A percentile compares a stretch with the other conserved stretches of the same genome.
phyloP scores from a whole-genome alignment of 106 monocot species.

The Apostasia ramifera region DNA sequence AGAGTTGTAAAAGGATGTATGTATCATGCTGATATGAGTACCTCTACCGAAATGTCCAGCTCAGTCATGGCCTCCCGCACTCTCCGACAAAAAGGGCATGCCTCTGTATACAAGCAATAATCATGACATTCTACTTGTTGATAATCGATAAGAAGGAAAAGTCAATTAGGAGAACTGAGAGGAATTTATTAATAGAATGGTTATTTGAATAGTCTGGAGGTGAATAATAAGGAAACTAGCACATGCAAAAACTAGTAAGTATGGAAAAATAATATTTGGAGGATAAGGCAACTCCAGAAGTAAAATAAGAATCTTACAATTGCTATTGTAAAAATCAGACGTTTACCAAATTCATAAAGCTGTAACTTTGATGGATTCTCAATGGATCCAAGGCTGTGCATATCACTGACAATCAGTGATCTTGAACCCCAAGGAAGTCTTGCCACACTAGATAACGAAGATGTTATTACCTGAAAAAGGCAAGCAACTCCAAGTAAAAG shows the following conservation, averaged over 20 bases:
- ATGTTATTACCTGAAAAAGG: constrained; percentile 49
- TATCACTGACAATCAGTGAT: constrained; percentile 7
- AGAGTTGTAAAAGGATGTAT: too few species aligned
- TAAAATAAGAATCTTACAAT: too few species aligned
- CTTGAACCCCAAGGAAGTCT: constrained; percentile 78
- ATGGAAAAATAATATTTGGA: too few species aligned
- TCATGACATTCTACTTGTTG: constrained; percentile 18
- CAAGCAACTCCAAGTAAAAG: not conserved
- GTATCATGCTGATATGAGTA: constrained; percentile 5
- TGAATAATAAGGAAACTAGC: too few species aligned
- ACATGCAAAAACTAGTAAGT: too few species aligned
- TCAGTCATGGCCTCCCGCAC: constrained; percentile 84
- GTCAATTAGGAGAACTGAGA: not conserved
- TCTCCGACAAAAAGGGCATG: constrained; percentile 96
- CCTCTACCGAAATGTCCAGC: constrained; percentile 85
- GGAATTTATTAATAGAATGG: not conserved
- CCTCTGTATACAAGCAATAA: constrained; percentile 69
- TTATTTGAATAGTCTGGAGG: not conserved
- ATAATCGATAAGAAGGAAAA: constrained; percentile 1
- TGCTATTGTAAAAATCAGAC: not conserved
- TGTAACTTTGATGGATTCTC: constrained; percentile 31
- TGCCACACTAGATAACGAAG: constrained; percentile 76
- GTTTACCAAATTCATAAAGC: constrained; percentile 77
- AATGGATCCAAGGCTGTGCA: constrained; percentile 3
- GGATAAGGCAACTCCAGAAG: too few species aligned